phyloP scores from a whole-genome alignment of 768 basidiomycete species.

The Podaxis rugospora region DNA sequence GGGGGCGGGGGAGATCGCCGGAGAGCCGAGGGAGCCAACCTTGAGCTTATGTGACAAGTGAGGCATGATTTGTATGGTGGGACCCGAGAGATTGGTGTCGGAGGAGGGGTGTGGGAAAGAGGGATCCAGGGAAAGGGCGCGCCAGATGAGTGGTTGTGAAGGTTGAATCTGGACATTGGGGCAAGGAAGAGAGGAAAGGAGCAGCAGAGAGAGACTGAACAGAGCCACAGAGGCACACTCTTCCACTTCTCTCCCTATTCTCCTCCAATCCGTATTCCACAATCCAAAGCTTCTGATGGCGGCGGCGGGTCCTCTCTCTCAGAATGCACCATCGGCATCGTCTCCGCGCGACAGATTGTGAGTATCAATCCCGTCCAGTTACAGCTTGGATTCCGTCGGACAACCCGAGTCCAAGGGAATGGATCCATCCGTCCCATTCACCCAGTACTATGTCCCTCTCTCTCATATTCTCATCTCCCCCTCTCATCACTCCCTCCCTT shows the following conservation, averaged over 20 bases:
- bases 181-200: background rate
- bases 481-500: constrained; percentile 1
- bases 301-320: background rate
- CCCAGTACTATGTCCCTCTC: background rate
- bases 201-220: background rate
- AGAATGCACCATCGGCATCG: background rate
- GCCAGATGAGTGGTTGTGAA: background rate
- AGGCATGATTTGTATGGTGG: background rate
- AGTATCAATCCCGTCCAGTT: background rate
- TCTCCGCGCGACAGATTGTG: constrained; percentile 5
- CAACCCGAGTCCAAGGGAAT: constrained; percentile 11
- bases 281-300: background rate
- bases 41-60: background rate
- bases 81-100: background rate
- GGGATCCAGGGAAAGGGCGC: background rate
- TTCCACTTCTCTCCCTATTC: background rate
- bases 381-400: background rate
- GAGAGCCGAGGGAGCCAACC: background rate
- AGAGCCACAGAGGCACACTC: background rate
- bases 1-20: background rate
- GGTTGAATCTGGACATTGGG: background rate
- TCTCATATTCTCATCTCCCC: background rate
- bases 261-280: background rate
- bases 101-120: background rate
- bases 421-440: background rate